Evolutionary conservation across 1,139 yeast species (phyloP), one percentile per base, ranked within the genome.

Genomic region (Kodamaea sp.): DNA sequence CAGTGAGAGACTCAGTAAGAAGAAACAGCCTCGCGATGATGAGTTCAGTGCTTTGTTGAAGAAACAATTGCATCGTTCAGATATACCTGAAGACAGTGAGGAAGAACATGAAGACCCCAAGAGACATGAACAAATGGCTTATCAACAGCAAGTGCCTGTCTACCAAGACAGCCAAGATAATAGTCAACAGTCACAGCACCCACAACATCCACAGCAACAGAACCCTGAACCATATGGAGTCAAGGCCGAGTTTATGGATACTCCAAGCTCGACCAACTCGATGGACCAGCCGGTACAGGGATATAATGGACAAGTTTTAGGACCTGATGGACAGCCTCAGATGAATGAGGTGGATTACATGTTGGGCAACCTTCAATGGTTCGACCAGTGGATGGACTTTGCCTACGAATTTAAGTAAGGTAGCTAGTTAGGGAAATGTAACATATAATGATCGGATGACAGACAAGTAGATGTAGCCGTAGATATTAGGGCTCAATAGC

Each of bases 281-380:
- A 12, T 16, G 4, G 34, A 31, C 15, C 34, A 26, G 9, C 21
- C 21, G 9, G 8, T 7, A 7, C 8, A 9, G 6, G 21, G 21
- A 7, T 9, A 7, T 15, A 12, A 12, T n/a, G 29, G 22, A 9
- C n/a, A 10, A 15, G 8, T 9, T 18, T 7, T 7, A 7, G 21
- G 21, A 6, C 21, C 21, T 18, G 9, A 18, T 9, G 21, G 21
- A 9, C 21, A 18, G 9, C 21, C 21, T 13, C 26, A 23, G 5
- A 28, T 32, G 32, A 38, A 35, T 12, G 37, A 34, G 12, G 39
- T 34, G 4, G 45, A 43, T 22, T 39, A 59, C 23, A 48, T 73
- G 26, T 48, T 73, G 26, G 69, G 73, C 6, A 75, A 72, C 41
- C 51, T 77, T 35, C 73, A 67, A 42, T 77, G 83, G 83, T 77